These are phyloP conservation scores for Yamadazyma dendronema DNA, from an alignment of 1,139 yeast genomes.

Conservation along the genomic window DNA sequence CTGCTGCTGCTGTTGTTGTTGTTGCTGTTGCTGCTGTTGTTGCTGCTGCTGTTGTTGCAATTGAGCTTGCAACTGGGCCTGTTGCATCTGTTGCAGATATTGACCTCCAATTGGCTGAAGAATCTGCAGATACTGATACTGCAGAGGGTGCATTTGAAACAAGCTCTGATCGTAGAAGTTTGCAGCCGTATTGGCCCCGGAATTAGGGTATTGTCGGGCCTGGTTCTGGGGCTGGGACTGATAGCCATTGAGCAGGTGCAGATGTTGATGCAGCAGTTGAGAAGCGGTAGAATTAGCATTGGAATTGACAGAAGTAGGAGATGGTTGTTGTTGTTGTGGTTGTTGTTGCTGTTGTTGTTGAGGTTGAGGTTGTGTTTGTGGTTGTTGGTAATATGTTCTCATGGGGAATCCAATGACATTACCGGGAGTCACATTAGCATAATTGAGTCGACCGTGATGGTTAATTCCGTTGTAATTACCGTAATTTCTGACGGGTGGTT, in stretches of 20 bases:
- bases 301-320: background rate
- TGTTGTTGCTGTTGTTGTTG: slow-evolving; percentile 10
- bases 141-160: slow-evolving; percentile 4
- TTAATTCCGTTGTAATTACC: slow-evolving; percentile 5
- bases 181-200: background rate
- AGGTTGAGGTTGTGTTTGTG: slow-evolving; percentile 13
- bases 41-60: slow-evolving; percentile 7
- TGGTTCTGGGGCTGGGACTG: background rate
- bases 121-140: background rate
- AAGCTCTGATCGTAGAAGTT: slow-evolving; percentile 1
- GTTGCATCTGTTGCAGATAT: slow-evolving; percentile 8
- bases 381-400: slow-evolving; percentile 10
- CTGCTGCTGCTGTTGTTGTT: slow-evolving; percentile 10
- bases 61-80: slow-evolving; percentile 10
- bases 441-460: slow-evolving; percentile 7
- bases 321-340: slow-evolving; percentile 1
- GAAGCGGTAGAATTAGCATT: background rate
- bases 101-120: slow-evolving; percentile 1
- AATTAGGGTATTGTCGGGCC: background rate
- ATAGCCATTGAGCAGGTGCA: slow-evolving; percentile 10
- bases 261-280: slow-evolving; percentile 10
- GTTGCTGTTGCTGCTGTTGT: slow-evolving; percentile 12
- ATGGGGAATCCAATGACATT: slow-evolving; percentile 9
- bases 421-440: background rate
- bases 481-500: background rate